Conservation (phyloP, 257 asterid species). For the Gynochthodes officinalis region DNA sequence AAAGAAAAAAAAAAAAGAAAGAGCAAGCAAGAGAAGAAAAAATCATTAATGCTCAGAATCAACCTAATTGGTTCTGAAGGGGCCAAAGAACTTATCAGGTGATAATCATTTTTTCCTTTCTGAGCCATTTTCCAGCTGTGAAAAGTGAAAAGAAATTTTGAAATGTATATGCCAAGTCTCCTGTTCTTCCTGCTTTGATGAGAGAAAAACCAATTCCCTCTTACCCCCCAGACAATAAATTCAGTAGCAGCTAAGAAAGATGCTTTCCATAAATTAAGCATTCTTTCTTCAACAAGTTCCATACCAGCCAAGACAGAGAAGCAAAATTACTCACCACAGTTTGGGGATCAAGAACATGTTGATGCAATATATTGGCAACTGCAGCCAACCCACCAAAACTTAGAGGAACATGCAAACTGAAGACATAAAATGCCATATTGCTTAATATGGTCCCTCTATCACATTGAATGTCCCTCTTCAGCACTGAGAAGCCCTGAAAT, state of each 20-base stretch:
- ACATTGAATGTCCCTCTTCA: constrained; percentile 40
- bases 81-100: background rate
- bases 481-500: constrained; percentile 69
- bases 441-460: constrained; percentile 67
- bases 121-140: background rate
- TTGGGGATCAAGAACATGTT: constrained; percentile 56
- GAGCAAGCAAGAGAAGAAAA: no score
- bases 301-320: background rate
- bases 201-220: background rate
- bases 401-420: constrained; percentile 79
- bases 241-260: background rate
- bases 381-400: constrained; percentile 84
- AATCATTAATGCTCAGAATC: background rate
- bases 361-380: constrained; percentile 51
- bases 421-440: constrained; percentile 64
- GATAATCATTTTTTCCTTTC: background rate
- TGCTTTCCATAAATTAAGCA: background rate
- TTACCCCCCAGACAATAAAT: background rate
- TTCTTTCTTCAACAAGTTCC: background rate
- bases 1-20: no score
- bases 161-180: background rate
- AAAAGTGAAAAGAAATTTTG: background rate
- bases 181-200: background rate
- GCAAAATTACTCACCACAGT: constrained; percentile 36
- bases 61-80: background rate